Evolutionary conservation across 176 grass and related monocot genomes (phyloP), one percentile per base, ranked within the genome.

Genomic region (Oryza brachyantha): DNA sequence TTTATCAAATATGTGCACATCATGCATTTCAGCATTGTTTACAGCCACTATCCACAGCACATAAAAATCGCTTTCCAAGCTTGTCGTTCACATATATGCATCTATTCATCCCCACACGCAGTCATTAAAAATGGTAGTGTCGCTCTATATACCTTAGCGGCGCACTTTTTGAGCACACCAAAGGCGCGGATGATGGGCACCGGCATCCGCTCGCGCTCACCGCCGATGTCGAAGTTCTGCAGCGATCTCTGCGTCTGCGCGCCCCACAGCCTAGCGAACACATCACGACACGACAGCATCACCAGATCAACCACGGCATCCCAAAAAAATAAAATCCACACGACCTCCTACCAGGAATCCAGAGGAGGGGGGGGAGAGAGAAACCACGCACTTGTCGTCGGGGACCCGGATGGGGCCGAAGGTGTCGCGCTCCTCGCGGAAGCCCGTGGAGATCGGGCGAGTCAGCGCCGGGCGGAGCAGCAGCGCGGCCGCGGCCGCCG

Each of bases 181-280:
- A 99, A 99, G 31, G 96, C 96, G 17, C 92, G 90, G 58, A 99
- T 91, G 81, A 99, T 99, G 57, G 88, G 92, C 48, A 87, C 96
- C 0, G 96, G 96, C 96, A 99, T 99, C 72, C 84, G 78, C 77
- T 99, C 92, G 29, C 81, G 80, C 61, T 91, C 88, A 1, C 96
- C 92, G 8, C 96, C 92, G 34, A 99, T 99, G 19, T 99, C 90
- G 43, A 99, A 99, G 21, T 99, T 99, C 79, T 96, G 92, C 71
- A 99, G 77, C 57, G 96, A 99, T 60, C 96, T 91, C 86, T 99
- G 96, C 58, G 96, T 99, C 85, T 99, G 96, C 62, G 96, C 96
- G 28, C 96, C 92, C 96, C 96, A 99, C 75, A 99, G 65, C 84
- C 96, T 99, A 62, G 35, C n/a, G 34, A 73, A 82, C 29, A 70